Evolutionary conservation across 345 rosid species (phyloP), one percentile per base, ranked within the genome.

Genomic region (Murraya paniculata): DNA sequence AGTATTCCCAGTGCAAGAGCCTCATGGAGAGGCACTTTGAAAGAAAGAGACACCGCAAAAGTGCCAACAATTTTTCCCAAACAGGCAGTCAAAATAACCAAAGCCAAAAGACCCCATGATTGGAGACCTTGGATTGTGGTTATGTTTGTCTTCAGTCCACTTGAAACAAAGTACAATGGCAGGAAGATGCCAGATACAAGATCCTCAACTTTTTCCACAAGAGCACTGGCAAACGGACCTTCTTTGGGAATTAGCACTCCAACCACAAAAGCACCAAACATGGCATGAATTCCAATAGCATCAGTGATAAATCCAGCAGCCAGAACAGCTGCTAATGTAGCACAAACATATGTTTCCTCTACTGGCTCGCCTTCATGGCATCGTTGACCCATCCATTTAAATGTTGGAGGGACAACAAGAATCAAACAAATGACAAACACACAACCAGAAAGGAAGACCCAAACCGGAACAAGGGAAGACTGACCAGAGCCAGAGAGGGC

Each of bases 301-400:
- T 93, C 98, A 27, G 96, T 91, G 24, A 86, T 60, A 82, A 93
- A 89, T 9, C 92, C 93, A 0, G 92, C 93, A 6, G 86, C 93
- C 72, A 93, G 83, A 74, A 89, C 97, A 2, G 70, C 75, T 4
- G 84, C 85, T 61, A 93, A 74, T 39, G 96, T 87, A 22, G 82
- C 88, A 69, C 98, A 93, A 0, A 91, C 84, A 61, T 89, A 93
- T 27, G 85, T 75, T 74, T 93, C 98, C 16, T 86, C 80, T 1
- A 93, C 88, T 0, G 94, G 96, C 78, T 93, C 98, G 14, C 97
- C 98, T 58, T 90, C 91, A 1, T 87, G 89, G 77, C 94, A 93
- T 61, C 84, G 87, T 14, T 76, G 73, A 0, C 87, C 81, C 87
- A 93, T 88, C 97, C 89, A 87, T 76, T 59, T 81, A 45, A 90